A percentile compares a stretch with the other conserved stretches of the same genome.
Conservation (phyloP, 768 basidiomycete species). For the Pluteus cervinus region DNA sequence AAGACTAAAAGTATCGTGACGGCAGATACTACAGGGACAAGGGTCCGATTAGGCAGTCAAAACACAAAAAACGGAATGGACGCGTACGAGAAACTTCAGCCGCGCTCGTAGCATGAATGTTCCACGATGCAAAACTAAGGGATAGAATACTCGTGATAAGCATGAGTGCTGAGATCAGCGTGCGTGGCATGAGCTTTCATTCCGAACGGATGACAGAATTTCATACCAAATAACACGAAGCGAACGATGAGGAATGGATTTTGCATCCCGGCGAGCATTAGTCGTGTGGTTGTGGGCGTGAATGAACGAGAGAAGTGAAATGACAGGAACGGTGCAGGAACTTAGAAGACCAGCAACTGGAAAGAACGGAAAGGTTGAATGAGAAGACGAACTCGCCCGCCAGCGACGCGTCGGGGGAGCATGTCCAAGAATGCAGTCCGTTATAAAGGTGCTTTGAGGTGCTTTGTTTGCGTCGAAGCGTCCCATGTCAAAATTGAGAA, state of each 20-base stretch:
- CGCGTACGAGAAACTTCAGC: constrained; percentile 13
- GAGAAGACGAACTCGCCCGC: background rate
- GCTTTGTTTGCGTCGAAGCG: too few species aligned
- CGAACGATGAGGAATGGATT: constrained; percentile 54
- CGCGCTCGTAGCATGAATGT: constrained; percentile 32
- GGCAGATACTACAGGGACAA: constrained; percentile 30
- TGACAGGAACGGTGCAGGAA: too few species aligned
- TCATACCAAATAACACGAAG: constrained; percentile 52
- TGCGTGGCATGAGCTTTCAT: too few species aligned
- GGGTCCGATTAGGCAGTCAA: background rate
- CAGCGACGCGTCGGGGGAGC: background rate
- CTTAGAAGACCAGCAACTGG: background rate
- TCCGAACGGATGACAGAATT: background rate
- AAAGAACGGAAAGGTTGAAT: background rate
- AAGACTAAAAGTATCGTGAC: constrained; percentile 44
- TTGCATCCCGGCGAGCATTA: constrained; percentile 27
- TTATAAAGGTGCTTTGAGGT: background rate
- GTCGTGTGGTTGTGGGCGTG: constrained; percentile 4
- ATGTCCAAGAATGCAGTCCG: background rate
- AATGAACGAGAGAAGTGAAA: too few species aligned
- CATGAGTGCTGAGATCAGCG: constrained; percentile 28
- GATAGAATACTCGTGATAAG: constrained; percentile 46
- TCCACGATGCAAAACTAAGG: constrained; percentile 55
- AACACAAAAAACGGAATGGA: constrained; percentile 2
- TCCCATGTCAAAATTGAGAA: too few species aligned